These are phyloP conservation scores for Chrysopogon serrulatus DNA, from an alignment of 176 grass and related monocot genomes.

Conservation along the genomic window DNA sequence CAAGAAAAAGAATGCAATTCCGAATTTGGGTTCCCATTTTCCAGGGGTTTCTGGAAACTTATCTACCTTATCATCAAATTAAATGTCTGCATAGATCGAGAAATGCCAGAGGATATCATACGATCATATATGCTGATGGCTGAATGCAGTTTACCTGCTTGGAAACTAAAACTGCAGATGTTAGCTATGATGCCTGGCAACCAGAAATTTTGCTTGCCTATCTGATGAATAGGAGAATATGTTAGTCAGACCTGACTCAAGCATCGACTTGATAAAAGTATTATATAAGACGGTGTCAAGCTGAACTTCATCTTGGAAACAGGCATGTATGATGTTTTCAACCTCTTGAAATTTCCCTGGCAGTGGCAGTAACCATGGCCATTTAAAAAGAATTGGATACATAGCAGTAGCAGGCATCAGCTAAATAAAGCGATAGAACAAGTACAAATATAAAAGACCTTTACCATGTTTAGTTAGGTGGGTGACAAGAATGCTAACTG, in stretches of 20 bases:
- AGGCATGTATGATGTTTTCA: conserved; percentile 60
- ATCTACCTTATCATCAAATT: conserved; percentile 95
- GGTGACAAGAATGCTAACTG: conserved; percentile 83
- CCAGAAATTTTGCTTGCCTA: conserved; percentile 2
- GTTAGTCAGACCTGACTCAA: conserved; percentile 68
- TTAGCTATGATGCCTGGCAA: background rate
- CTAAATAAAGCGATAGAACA: background rate
- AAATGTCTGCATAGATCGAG: conserved; percentile 70
- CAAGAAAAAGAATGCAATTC: background rate
- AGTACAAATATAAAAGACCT: background rate
- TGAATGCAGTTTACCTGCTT: conserved; percentile 82
- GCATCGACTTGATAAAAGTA: conserved; percentile 89
- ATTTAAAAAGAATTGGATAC: background rate
- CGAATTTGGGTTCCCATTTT: background rate
- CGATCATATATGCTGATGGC: conserved; percentile 68
- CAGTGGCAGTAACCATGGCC: conserved; percentile 16
- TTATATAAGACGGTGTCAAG: conserved; percentile 88
- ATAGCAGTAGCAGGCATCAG: background rate
- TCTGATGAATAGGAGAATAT: conserved; percentile 12
- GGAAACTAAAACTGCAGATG: conserved; percentile 28
- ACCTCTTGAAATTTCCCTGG: conserved; percentile 73
- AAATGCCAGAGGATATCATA: conserved; percentile 65
- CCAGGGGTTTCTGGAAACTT: background rate
- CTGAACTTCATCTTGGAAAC: conserved; percentile 51
- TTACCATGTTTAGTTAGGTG: conserved; percentile 72